Percentiles rank a stretch among this genome's conserved stretches.
Evolutionary conservation across 2,329 filamentous ascomycete species (phyloP).

Genomic region (Penicillium sp.): DNA sequence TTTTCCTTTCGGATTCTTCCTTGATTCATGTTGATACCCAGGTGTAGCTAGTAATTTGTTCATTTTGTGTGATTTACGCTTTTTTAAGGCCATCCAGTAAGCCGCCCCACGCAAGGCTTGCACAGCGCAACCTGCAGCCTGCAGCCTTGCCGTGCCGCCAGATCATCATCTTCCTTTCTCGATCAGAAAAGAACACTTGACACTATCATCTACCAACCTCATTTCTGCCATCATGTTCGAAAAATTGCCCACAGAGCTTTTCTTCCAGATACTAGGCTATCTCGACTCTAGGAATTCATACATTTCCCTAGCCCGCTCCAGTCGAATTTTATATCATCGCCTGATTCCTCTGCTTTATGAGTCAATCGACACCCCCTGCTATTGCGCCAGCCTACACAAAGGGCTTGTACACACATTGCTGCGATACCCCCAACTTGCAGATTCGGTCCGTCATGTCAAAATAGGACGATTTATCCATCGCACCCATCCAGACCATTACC

Average conservation of each 20-base stretch:
- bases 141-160: background rate
- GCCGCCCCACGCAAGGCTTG: background rate
- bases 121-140: too few species aligned
- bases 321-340: background rate
- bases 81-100: background rate
- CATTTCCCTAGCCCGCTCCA: background rate
- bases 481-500: background rate
- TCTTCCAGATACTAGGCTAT: background rate
- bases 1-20: too few species aligned
- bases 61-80: background rate
- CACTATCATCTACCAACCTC: background rate
- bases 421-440: background rate
- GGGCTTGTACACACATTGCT: slow-evolving; percentile 1
- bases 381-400: background rate
- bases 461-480: background rate
- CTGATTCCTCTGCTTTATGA: background rate
- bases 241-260: background rate
- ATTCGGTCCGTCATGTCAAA: slow-evolving; percentile 1
- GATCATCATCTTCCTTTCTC: background rate
- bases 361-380: slow-evolving; percentile 1
- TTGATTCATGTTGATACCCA: slow-evolving; percentile 7
- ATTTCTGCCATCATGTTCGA: background rate
- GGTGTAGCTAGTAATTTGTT: background rate
- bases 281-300: background rate
- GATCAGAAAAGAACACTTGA: background rate